phyloP scores from a whole-genome alignment of 345 rosid genomes.

The Mangifera indica region DNA sequence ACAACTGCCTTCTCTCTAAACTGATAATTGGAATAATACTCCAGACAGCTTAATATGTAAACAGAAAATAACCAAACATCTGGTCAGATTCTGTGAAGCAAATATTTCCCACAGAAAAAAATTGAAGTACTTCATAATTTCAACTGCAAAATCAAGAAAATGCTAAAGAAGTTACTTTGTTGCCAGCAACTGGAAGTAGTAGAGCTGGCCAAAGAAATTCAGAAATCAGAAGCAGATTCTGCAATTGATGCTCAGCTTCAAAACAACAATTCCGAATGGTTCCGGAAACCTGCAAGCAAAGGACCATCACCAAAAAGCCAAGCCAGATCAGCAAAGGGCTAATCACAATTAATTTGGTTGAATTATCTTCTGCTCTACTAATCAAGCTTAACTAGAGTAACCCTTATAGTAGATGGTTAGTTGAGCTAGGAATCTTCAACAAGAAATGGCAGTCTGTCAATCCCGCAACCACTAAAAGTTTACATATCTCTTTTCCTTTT shows the following conservation, averaged over 20 bases:
- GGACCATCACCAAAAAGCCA: constrained; percentile 10
- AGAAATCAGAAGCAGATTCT: constrained; percentile 71
- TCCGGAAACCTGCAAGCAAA: constrained; percentile 67
- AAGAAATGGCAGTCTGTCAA: constrained; percentile 9
- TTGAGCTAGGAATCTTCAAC: background rate
- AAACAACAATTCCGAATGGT: constrained; percentile 86
- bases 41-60: background rate
- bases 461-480: background rate
- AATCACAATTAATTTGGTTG: constrained; percentile 11
- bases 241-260: constrained; percentile 85
- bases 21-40: background rate
- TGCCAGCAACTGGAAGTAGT: constrained; percentile 92
- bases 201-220: constrained; percentile 96
- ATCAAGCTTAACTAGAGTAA: constrained; percentile 1
- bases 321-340: constrained; percentile 3
- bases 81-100: background rate
- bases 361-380: constrained; percentile 8
- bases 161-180: constrained; percentile 43
- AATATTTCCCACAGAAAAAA: background rate
- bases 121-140: background rate
- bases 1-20: background rate
- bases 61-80: background rate
- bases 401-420: background rate
- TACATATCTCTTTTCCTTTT: background rate
- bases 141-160: constrained; percentile 3